These are phyloP conservation scores for Shiraia bambusicola DNA, from an alignment of 2,329 filamentous ascomycete genomes.

Conservation along the genomic window DNA sequence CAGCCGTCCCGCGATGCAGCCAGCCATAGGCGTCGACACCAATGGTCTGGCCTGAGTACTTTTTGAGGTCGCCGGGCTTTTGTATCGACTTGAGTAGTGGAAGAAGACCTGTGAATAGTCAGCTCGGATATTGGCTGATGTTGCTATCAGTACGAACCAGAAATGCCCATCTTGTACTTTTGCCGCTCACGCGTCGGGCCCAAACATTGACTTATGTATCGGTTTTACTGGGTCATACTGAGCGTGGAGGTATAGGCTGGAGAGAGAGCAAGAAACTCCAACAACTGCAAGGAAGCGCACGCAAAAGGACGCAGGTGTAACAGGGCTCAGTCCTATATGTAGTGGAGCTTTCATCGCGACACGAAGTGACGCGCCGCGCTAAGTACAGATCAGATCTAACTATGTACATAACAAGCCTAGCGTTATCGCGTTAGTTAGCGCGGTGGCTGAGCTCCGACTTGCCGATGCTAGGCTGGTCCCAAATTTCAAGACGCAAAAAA, in stretches of 20 bases:
- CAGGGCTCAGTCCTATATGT: conserved; percentile 12
- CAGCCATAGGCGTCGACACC: conserved; percentile 98
- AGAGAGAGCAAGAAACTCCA: not conserved
- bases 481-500: conserved; percentile 25
- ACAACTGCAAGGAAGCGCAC: not conserved
- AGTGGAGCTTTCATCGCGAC: conserved; percentile 23
- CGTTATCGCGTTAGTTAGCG: conserved; percentile 10
- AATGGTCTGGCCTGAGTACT: conserved; percentile 82
- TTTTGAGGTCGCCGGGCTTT: conserved; percentile 80
- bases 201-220: conserved; percentile 20
- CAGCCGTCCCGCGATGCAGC: conserved; percentile 89
- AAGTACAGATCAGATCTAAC: conserved; percentile 3
- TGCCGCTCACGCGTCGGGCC: conserved; percentile 31
- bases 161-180: conserved; percentile 43
- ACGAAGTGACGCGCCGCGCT: conserved; percentile 26
- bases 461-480: conserved; percentile 21
- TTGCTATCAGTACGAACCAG: conserved; percentile 36
- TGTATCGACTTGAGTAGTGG: conserved; percentile 96
- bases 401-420: too few species aligned
- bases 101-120: conserved; percentile 67
- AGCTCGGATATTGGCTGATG: conserved; percentile 12
- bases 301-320: conserved; percentile 6
- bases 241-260: not conserved
- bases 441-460: conserved; percentile 14
- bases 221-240: conserved; percentile 25